A percentile compares a stretch with the other conserved stretches of the same genome.
Evolutionary conservation across 2,329 filamentous ascomycete genomes (phyloP).

Genomic region (Cladosporium halotolerans): DNA sequence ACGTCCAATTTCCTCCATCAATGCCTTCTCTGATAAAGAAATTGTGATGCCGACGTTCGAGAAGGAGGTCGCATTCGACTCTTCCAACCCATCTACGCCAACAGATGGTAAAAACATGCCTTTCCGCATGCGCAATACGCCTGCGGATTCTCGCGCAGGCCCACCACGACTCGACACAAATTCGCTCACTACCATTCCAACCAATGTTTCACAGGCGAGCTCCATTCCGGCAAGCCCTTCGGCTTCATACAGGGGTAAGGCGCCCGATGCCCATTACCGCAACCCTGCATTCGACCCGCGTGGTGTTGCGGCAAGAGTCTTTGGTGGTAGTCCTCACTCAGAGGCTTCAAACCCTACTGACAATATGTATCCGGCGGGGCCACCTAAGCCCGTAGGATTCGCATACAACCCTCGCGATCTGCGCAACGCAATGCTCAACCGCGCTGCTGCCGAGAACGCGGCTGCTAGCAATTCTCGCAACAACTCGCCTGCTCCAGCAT

Average conservation of each 20-base stretch:
- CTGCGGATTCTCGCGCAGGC: neutral
- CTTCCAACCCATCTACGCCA: neutral
- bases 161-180: slow-evolving; percentile 3
- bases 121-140: slow-evolving; percentile 7
- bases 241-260: slow-evolving; percentile 4
- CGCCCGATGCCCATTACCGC: slow-evolving; percentile 6
- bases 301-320: slow-evolving; percentile 4
- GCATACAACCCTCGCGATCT: slow-evolving; percentile 13
- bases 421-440: slow-evolving; percentile 13
- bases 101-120: slow-evolving; percentile 2
- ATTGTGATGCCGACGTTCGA: slow-evolving; percentile 7
- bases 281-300: slow-evolving; percentile 11
- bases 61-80: slow-evolving; percentile 4
- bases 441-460: slow-evolving; percentile 1
- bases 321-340: neutral
- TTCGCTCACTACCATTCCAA: neutral
- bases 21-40: slow-evolving; percentile 11
- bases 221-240: slow-evolving; percentile 8
- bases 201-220: slow-evolving; percentile 4
- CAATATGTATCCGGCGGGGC: slow-evolving; percentile 2
- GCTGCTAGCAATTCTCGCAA: slow-evolving; percentile 2
- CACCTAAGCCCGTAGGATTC: slow-evolving; percentile 11
- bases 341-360: neutral
- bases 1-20: slow-evolving; percentile 4
- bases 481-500: neutral